Evolutionary conservation across 768 basidiomycete species (phyloP).

Genomic region (Tricholoma sp.): DNA sequence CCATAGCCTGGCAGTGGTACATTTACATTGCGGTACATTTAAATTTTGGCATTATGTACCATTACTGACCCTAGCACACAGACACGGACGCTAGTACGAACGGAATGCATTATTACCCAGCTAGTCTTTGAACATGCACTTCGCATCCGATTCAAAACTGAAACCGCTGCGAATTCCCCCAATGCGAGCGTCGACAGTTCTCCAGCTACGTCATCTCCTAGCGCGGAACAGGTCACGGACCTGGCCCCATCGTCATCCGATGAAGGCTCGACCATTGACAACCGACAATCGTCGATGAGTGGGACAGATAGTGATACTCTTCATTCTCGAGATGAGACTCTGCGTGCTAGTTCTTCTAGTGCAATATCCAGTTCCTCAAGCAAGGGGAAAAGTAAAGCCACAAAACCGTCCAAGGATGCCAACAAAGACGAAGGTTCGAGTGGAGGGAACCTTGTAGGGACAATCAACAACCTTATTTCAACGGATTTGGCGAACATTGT

Average conservation of each 20-base stretch:
- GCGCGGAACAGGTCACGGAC: slow-evolving; percentile 8
- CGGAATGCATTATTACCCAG: slow-evolving; percentile 40
- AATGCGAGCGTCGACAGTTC: slow-evolving; percentile 1
- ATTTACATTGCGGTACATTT: slow-evolving; percentile 38
- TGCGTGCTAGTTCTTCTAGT: slow-evolving; percentile 13
- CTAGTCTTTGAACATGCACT: slow-evolving; percentile 44
- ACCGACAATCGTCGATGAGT: background rate
- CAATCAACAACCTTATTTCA: slow-evolving; percentile 73
- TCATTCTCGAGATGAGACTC: slow-evolving; percentile 15
- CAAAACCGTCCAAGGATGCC: slow-evolving; percentile 6
- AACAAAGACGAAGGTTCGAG: slow-evolving; percentile 13
- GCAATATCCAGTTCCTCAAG: slow-evolving; percentile 7
- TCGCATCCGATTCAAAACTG: slow-evolving; percentile 56
- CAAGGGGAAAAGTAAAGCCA: slow-evolving; percentile 7
- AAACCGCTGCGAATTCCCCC: slow-evolving; percentile 14
- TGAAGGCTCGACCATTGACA: background rate
- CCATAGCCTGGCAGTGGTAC: slow-evolving; percentile 50
- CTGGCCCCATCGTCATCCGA: background rate
- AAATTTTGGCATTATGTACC: background rate
- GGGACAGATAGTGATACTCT: slow-evolving; percentile 12
- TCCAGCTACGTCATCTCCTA: slow-evolving; percentile 10
- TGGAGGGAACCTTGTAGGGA: slow-evolving; percentile 56
- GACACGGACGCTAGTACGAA: slow-evolving; percentile 43
- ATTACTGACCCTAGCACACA: slow-evolving; percentile 16
- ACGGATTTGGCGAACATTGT: slow-evolving; percentile 47